These are phyloP conservation scores for Punctularia strigosozonata DNA, from an alignment of 768 basidiomycete species.

Conservation along the genomic window DNA sequence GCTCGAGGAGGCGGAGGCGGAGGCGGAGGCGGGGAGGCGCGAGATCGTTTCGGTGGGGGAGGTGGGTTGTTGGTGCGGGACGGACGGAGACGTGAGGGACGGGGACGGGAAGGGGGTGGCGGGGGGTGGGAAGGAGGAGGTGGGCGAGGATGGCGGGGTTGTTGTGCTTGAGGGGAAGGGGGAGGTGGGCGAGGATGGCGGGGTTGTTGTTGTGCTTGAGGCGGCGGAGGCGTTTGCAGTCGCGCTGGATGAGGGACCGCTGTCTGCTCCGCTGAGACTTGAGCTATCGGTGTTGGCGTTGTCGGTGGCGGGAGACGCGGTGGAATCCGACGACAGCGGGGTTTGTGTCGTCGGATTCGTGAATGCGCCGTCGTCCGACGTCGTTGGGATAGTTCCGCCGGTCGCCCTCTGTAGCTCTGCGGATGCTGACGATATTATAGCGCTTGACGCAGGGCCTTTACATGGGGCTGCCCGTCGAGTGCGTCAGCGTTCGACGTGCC, in stretches of 20 bases:
- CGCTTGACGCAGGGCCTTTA: too few species aligned
- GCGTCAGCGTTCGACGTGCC: too few species aligned
- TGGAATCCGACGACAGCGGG: neutral
- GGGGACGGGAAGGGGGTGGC: neutral
- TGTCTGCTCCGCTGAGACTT: neutral
- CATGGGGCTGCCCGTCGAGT: too few species aligned
- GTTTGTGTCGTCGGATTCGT: neutral
- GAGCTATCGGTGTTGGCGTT: neutral
- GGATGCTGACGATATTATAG: too few species aligned
- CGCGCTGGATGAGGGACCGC: neutral
- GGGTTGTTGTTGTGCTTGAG: slow-evolving; percentile 1
- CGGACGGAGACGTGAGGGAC: neutral
- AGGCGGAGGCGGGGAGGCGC: neutral
- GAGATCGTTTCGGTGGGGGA: neutral
- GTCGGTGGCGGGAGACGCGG: neutral
- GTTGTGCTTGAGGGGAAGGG: neutral
- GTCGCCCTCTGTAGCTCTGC: too few species aligned
- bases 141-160: neutral
- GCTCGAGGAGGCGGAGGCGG: slow-evolving; percentile 2
- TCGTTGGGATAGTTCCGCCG: too few species aligned
- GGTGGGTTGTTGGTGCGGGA: too few species aligned
- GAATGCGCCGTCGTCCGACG: neutral
- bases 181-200: slow-evolving; percentile 1
- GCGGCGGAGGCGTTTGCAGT: neutral
- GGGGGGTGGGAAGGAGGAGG: neutral